Evolutionary conservation across 2,329 filamentous ascomycete genomes (phyloP).

Genomic region (Nemania serpens): DNA sequence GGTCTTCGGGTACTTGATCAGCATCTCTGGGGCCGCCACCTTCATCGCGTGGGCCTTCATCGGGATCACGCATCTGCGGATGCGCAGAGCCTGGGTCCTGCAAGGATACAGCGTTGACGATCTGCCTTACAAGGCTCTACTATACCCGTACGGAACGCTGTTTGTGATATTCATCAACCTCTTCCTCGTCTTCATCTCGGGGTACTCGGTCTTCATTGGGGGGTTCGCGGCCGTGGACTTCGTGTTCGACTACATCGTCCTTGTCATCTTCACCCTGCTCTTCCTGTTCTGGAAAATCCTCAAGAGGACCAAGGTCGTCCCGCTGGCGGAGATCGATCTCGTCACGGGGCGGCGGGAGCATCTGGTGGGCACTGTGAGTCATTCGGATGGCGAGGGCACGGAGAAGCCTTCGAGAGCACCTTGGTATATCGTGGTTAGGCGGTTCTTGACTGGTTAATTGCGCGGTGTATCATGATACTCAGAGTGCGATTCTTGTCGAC

Average conservation of each 20-base stretch:
- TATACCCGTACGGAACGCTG: conserved; percentile 36
- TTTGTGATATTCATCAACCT: conserved; percentile 37
- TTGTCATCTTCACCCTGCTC: conserved; percentile 35
- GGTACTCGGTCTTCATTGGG: conserved; percentile 37
- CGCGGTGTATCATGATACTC: too few relatives aligned
- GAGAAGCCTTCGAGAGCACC: conserved; percentile 13
- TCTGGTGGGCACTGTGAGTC: background rate
- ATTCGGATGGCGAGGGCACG: conserved; percentile 6
- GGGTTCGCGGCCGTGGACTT: conserved; percentile 37
- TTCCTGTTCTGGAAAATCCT: conserved; percentile 38
- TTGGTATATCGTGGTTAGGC: conserved; percentile 23
- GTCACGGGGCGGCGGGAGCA: conserved; percentile 35
- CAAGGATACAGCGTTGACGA: conserved; percentile 36
- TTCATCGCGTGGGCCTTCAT: conserved; percentile 42
- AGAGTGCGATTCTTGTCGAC: too few relatives aligned
- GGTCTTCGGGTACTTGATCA: conserved; percentile 39
- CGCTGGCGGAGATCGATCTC: conserved; percentile 31
- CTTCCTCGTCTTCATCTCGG: conserved; percentile 39
- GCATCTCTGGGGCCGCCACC: conserved; percentile 38
- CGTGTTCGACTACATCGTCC: conserved; percentile 37
- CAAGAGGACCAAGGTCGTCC: conserved; percentile 35
- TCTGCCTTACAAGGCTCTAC: conserved; percentile 33
- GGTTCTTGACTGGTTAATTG: conserved; percentile 21
- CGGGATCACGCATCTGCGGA: conserved; percentile 38
- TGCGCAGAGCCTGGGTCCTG: conserved; percentile 35